These are phyloP conservation scores for Lactarius hatsudake DNA, from an alignment of 768 basidiomycete genomes.

Conservation along the genomic window DNA sequence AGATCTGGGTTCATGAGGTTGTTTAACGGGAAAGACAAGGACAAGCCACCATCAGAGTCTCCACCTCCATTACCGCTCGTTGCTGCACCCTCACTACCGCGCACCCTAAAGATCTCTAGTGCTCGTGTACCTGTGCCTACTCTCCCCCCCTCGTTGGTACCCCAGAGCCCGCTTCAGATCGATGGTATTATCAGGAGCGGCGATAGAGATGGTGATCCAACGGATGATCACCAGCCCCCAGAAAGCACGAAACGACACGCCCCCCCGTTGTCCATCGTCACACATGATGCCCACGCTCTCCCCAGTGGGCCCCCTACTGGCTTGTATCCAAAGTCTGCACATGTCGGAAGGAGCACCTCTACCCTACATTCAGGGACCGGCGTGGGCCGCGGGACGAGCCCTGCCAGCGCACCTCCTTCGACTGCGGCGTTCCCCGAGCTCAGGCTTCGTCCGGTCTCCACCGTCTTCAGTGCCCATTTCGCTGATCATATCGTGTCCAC, in stretches of 20 bases:
- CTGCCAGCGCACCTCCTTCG: slow-evolving; percentile 60
- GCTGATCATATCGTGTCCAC: slow-evolving; percentile 40
- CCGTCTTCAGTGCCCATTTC: slow-evolving; percentile 71
- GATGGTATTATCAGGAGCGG: slow-evolving; percentile 7
- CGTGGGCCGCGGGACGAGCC: slow-evolving; percentile 32
- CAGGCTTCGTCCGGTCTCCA: slow-evolving; percentile 72
- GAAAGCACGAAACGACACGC: background rate
- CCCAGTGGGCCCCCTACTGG: background rate
- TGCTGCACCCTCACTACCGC: slow-evolving; percentile 15
- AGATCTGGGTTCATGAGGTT: slow-evolving; percentile 81
- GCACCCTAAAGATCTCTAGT: slow-evolving; percentile 28
- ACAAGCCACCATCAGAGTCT: slow-evolving; percentile 50
- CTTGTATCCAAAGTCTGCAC: background rate
- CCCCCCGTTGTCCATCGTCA: slow-evolving; percentile 16
- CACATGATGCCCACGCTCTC: background rate
- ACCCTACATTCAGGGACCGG: slow-evolving; percentile 22
- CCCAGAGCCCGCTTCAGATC: slow-evolving; percentile 20
- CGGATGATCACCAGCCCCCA: background rate
- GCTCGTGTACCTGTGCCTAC: slow-evolving; percentile 29
- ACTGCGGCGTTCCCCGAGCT: slow-evolving; percentile 62
- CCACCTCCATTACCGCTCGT: slow-evolving; percentile 51
- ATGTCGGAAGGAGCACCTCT: background rate
- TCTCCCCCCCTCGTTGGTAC: slow-evolving; percentile 19
- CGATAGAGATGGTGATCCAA: background rate
- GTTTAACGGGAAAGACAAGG: slow-evolving; percentile 55